These are phyloP conservation scores for Tuber calosporum DNA, from an alignment of 495 filamentous ascomycete genomes.

Conservation along the genomic window DNA sequence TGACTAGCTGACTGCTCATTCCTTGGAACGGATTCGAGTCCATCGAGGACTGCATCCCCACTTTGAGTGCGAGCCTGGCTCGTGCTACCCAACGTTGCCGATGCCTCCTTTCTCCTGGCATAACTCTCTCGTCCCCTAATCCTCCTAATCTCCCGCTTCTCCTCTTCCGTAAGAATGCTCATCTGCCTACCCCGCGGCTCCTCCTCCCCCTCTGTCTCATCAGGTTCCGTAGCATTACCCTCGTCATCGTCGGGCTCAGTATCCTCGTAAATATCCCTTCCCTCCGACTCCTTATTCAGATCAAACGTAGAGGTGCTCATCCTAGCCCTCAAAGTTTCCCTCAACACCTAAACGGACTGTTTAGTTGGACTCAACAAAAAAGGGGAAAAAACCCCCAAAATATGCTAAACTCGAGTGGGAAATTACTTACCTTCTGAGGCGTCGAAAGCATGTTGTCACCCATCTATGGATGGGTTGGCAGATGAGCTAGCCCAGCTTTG, in stretches of 20 bases:
- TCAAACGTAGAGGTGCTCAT: constrained; percentile 24
- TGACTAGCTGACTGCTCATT: constrained; percentile 2
- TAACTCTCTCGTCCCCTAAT: constrained; percentile 35
- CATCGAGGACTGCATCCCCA: constrained; percentile 10
- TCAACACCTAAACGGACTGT: constrained; percentile 19
- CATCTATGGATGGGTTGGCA: not conserved
- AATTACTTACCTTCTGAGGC: constrained; percentile 33
- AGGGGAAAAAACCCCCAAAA: not conserved
- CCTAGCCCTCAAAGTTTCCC: constrained; percentile 27
- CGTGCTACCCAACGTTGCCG: constrained; percentile 21
- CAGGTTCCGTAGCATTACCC: constrained; percentile 26
- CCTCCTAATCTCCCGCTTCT: constrained; percentile 23
- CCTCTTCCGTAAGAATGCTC: constrained; percentile 15
- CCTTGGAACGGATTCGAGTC: constrained; percentile 5
- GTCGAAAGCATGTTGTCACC: constrained; percentile 16
- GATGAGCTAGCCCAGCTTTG: constrained; percentile 6
- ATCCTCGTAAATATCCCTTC: constrained; percentile 9
- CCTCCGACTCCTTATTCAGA: constrained; percentile 13
- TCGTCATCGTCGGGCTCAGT: constrained; percentile 12
- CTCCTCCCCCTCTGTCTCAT: constrained; percentile 27
- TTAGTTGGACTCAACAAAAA: not conserved
- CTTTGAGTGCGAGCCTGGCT: constrained; percentile 12
- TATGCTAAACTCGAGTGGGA: not conserved
- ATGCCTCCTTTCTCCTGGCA: constrained; percentile 32
- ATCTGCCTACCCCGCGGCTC: constrained; percentile 12